Evolutionary conservation across 208 protist species (phyloP), one percentile per base, ranked within the genome.

Genomic region (Trypanosomatidae sp.): DNA sequence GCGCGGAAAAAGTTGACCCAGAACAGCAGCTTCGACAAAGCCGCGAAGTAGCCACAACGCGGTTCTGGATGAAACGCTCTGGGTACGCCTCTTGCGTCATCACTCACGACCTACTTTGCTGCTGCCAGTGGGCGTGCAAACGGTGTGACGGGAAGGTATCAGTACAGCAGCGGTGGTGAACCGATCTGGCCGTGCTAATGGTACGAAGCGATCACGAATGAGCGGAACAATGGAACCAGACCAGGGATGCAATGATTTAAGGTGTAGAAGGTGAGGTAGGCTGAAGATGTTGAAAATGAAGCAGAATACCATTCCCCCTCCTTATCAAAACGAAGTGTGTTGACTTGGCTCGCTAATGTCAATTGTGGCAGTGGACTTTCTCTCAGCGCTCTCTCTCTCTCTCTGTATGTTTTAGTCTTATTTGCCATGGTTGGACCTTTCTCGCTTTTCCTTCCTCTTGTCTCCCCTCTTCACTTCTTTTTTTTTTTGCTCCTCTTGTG

Each of bases 1-100:
- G 67, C 58, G 36, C 53, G 73, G 33, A 78, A 78, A 43, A 78
- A 73, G 22, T 22, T 78, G 59, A 30, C 58, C 30, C 50, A 46
- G n/a, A 69, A 56, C 12, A 62, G 28, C 25, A 55, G 66, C 17
- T 17, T 44, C 36, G 46, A 67, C 49, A 73, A 78, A 3, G 17
- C 39, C 15, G 46, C 43, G 17, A 73, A 72, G 19, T 68, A 68
- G 43, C 41, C 25, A 28, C 12, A 68, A 30, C 36, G 41, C 36
- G 22, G 41, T 3, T 3, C 15, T 47, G 15, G 13, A 46, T 65
- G 39, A 28, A 47, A 25, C 19, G 39, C 9, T 10, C n/a, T 65
- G 19, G 22, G 15, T 39, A 65, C 7, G 9, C 39, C 22, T 65
- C 19, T 46, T 25, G 44, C 19, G 19, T 25, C 33, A 65, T 44